Evolutionary conservation across 306 rosid species (phyloP).

Genomic region (Canavalia ensiformis): DNA sequence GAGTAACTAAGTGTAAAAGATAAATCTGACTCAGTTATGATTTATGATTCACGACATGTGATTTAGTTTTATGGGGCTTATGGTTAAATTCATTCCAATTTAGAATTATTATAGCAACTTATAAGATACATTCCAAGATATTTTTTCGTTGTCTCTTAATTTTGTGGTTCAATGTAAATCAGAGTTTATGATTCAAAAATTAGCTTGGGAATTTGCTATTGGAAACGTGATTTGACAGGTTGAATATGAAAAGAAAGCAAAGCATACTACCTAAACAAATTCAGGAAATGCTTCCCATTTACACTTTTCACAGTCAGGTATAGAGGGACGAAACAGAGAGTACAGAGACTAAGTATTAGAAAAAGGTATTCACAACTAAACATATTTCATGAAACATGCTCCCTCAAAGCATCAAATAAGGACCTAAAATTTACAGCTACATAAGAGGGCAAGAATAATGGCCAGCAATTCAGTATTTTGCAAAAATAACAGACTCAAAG

Average conservation of each 20-base stretch:
- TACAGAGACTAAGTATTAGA: not conserved
- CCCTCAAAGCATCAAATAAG: slow-evolving; percentile 12
- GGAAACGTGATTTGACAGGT: not conserved
- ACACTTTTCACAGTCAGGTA: not conserved
- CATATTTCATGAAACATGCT: slow-evolving; percentile 16
- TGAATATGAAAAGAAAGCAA: slow-evolving; percentile 5
- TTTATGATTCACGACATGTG: not conserved
- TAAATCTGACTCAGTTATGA: slow-evolving; percentile 17
- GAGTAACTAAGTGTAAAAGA: not conserved
- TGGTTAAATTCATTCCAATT: not conserved
- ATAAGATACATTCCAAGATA: slow-evolving; percentile 4
- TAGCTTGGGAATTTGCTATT: slow-evolving; percentile 10
- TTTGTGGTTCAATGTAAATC: not conserved
- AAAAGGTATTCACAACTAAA: not conserved
- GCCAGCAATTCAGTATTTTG: slow-evolving; percentile 8
- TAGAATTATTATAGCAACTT: slow-evolving; percentile 2
- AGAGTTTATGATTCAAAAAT: not conserved
- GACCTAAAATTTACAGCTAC: slow-evolving; percentile 11
- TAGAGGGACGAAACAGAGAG: not conserved
- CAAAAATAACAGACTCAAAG: not conserved
- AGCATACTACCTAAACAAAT: slow-evolving; percentile 24
- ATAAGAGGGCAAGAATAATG: slow-evolving; percentile 13
- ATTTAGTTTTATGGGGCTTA: not conserved
- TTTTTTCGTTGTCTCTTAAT: not conserved
- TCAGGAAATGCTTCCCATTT: slow-evolving; percentile 31